phyloP scores from a whole-genome alignment of 805 yeast species.

The Myxozyma nipponensis region DNA sequence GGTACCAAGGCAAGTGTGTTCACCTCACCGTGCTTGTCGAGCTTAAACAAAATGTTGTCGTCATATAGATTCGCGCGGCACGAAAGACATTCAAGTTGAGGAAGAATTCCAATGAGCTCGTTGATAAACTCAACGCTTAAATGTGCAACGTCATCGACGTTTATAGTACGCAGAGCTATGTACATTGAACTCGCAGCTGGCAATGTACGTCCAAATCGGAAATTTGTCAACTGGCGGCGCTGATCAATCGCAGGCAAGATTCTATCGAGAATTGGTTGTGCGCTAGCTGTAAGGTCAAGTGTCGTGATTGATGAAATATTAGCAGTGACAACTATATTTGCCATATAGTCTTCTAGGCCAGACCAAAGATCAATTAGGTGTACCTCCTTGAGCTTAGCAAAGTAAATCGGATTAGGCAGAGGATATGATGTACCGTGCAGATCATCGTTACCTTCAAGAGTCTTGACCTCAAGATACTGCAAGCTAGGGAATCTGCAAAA shows the following conservation, averaged over 20 bases:
- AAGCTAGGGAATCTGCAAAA: background rate
- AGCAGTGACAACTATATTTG: background rate
- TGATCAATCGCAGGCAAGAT: background rate
- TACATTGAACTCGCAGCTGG: background rate
- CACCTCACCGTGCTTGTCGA: background rate
- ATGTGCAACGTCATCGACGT: background rate
- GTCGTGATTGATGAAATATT: background rate
- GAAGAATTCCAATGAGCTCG: background rate
- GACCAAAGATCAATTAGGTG: background rate
- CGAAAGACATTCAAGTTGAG: background rate
- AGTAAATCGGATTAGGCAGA: background rate
- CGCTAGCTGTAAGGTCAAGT: background rate
- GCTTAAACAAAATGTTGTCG: background rate
- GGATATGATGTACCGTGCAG: background rate
- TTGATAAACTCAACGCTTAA: too few relatives aligned
- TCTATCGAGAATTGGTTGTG: background rate
- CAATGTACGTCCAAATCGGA: background rate
- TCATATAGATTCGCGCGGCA: background rate
- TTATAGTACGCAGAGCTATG: background rate
- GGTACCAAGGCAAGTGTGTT: background rate
- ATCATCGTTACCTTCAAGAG: background rate
- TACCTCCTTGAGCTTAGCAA: background rate
- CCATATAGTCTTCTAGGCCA: background rate
- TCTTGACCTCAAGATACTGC: background rate
- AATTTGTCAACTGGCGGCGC: background rate